Evolutionary conservation across 2,329 filamentous ascomycete species (phyloP).

Genomic region (Colletotrichum melonis): DNA sequence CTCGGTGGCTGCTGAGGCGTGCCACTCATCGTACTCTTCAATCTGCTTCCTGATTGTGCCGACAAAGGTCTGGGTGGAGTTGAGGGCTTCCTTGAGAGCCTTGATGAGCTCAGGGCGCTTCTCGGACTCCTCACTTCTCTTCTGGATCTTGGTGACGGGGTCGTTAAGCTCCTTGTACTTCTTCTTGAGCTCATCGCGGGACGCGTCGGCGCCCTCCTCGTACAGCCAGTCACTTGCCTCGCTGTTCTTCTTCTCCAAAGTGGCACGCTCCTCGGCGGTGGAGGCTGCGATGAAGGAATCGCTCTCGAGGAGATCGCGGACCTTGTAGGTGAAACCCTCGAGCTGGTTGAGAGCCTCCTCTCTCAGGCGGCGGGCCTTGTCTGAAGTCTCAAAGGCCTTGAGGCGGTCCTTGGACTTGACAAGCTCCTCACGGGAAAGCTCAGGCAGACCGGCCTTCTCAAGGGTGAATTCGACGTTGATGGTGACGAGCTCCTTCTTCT

Average conservation of each 20-base stretch:
- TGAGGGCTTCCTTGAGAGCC: slow-evolving; percentile 75
- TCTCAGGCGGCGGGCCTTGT: slow-evolving; percentile 78
- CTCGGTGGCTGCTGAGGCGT: slow-evolving; percentile 63
- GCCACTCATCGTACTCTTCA: slow-evolving; percentile 72
- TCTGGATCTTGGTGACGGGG: slow-evolving; percentile 81
- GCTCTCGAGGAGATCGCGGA: slow-evolving; percentile 84
- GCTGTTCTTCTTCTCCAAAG: slow-evolving; percentile 75
- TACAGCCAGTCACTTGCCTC: slow-evolving; percentile 91
- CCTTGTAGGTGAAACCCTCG: slow-evolving; percentile 92
- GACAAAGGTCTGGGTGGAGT: slow-evolving; percentile 77
- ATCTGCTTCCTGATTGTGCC: slow-evolving; percentile 78
- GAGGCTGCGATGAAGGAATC: slow-evolving; percentile 79
- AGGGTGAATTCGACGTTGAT: slow-evolving; percentile 64
- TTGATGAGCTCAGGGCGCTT: slow-evolving; percentile 78
- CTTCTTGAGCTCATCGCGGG: slow-evolving; percentile 78
- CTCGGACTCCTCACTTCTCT: slow-evolving; percentile 77
- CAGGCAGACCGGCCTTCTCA: slow-evolving; percentile 61
- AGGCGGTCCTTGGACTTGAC: slow-evolving; percentile 75
- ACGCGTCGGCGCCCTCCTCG: slow-evolving; percentile 82
- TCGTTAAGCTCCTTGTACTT: slow-evolving; percentile 82
- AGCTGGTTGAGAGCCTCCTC: slow-evolving; percentile 93
- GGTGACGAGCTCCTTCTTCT: slow-evolving; percentile 68
- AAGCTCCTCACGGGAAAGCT: slow-evolving; percentile 61
- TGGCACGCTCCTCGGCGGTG: slow-evolving; percentile 73
- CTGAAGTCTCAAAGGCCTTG: slow-evolving; percentile 86